Percentiles rank a stretch among this genome's conserved stretches.
Conservation (phyloP, 1,284 basidiomycete species). For the Melampsora medusae region DNA sequence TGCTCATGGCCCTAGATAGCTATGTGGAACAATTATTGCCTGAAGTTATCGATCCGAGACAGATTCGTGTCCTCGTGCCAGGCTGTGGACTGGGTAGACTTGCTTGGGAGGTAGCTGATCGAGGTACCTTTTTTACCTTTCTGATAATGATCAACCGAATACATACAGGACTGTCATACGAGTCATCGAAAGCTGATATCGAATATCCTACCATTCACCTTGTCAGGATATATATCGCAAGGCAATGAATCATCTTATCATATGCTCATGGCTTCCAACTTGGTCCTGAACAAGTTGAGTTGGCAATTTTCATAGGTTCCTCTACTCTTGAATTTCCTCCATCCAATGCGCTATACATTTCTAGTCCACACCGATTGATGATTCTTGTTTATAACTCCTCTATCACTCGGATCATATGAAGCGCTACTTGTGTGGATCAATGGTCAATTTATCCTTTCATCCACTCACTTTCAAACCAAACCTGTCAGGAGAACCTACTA, state of each 20-base stretch:
- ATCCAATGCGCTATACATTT: too few relatives aligned
- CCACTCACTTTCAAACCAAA: slow-evolving; percentile 80
- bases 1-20: slow-evolving; percentile 69
- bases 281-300: slow-evolving; percentile 71
- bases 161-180: not conserved
- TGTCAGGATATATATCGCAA: slow-evolving; percentile 74
- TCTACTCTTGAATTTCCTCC: too few relatives aligned
- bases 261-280: slow-evolving; percentile 81
- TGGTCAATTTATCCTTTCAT: slow-evolving; percentile 81
- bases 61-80: slow-evolving; percentile 75
- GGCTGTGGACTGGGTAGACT: slow-evolving; percentile 81
- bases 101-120: slow-evolving; percentile 76
- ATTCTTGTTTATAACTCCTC: too few relatives aligned
- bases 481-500: slow-evolving; percentile 65
- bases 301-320: too few relatives aligned
- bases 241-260: slow-evolving; percentile 92
- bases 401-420: slow-evolving; percentile 51
- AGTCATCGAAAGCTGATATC: not conserved
- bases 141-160: not conserved
- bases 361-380: too few relatives aligned
- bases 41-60: slow-evolving; percentile 61
- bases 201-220: not conserved
- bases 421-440: slow-evolving; percentile 66
- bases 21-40: slow-evolving; percentile 64
- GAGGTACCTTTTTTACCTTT: slow-evolving; percentile 61